A percentile compares a stretch with the other conserved stretches of the same genome.
These are phyloP conservation scores for Ensete glaucum DNA, from an alignment of 176 grass and related monocot species.

Conservation along the genomic window DNA sequence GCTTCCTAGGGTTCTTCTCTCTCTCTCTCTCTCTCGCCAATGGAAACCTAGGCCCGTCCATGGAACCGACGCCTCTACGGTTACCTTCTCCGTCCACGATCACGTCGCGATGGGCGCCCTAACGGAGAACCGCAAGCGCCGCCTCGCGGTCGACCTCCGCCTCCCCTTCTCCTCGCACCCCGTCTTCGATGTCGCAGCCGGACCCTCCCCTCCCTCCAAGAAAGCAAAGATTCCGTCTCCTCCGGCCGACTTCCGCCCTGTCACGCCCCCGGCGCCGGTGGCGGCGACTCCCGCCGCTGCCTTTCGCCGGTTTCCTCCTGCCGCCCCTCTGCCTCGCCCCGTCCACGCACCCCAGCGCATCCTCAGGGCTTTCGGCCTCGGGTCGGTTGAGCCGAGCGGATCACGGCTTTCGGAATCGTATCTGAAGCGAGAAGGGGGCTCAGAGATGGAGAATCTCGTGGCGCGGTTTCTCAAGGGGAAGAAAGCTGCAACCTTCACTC, in stretches of 20 bases:
- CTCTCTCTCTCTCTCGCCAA: not conserved
- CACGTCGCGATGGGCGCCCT: constrained; percentile 42
- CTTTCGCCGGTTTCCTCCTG: constrained; percentile 22
- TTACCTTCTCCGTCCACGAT: not conserved
- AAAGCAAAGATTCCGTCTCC: not conserved
- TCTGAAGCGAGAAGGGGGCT: not conserved
- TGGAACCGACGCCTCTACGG: not conserved
- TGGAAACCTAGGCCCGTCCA: not conserved
- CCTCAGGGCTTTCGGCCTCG: constrained; percentile 31
- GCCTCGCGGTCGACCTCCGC: not conserved
- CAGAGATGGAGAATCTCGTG: not conserved
- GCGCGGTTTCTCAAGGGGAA: not conserved
- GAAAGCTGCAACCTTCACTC: constrained; percentile 1
- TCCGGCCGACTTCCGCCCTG: constrained; percentile 11
- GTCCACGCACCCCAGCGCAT: constrained; percentile 38
- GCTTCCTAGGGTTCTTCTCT: too few relatives aligned
- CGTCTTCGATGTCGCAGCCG: not conserved
- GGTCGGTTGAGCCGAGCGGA: not conserved
- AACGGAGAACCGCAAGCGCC: constrained; percentile 61
- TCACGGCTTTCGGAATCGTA: not conserved
- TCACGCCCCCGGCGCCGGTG: not conserved
- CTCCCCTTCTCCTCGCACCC: constrained; percentile 11
- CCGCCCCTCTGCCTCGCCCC: constrained; percentile 9
- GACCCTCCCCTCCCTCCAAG: not conserved
- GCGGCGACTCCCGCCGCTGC: not conserved